A percentile compares a stretch with the other conserved stretches of the same genome.
phyloP scores from a whole-genome alignment of 441 rosid species.

The Syzygium malaccense region DNA sequence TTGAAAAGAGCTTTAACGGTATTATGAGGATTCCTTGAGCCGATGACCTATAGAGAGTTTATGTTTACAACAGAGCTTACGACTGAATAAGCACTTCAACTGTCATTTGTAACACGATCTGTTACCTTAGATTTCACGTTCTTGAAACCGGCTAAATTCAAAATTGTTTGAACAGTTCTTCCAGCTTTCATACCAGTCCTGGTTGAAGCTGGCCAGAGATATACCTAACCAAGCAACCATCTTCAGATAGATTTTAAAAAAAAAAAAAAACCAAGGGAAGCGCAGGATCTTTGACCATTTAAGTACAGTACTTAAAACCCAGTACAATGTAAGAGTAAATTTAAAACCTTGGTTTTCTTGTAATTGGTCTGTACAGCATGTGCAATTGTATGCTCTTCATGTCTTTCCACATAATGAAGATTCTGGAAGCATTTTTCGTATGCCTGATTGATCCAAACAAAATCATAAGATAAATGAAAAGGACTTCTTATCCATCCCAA shows the following conservation, averaged over 20 bases:
- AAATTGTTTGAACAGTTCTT: conserved; percentile 63
- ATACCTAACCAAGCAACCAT: conserved; percentile 36
- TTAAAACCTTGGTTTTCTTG: conserved; percentile 83
- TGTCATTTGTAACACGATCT: neutral
- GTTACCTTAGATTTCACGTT: conserved; percentile 91
- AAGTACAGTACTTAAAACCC: neutral
- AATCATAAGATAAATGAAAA: neutral
- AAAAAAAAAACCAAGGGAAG: neutral
- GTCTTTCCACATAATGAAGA: conserved; percentile 83
- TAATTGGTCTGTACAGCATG: conserved; percentile 73
- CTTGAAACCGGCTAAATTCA: conserved; percentile 82
- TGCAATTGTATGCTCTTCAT: conserved; percentile 91
- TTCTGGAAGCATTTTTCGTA: conserved; percentile 91
- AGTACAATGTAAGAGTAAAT: neutral
- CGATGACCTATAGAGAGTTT: conserved; percentile 43
- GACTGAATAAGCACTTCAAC: neutral
- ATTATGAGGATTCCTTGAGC: conserved; percentile 92
- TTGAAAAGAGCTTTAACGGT: conserved; percentile 84
- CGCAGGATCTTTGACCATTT: neutral
- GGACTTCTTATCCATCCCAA: neutral
- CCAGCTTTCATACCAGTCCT: conserved; percentile 90
- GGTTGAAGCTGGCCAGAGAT: conserved; percentile 90
- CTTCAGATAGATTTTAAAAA: neutral
- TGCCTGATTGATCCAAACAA: conserved; percentile 40
- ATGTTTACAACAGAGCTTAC: neutral